Evolutionary conservation across 2,329 filamentous ascomycete genomes (phyloP).

Genomic region (Ramularia collo-cygni): DNA sequence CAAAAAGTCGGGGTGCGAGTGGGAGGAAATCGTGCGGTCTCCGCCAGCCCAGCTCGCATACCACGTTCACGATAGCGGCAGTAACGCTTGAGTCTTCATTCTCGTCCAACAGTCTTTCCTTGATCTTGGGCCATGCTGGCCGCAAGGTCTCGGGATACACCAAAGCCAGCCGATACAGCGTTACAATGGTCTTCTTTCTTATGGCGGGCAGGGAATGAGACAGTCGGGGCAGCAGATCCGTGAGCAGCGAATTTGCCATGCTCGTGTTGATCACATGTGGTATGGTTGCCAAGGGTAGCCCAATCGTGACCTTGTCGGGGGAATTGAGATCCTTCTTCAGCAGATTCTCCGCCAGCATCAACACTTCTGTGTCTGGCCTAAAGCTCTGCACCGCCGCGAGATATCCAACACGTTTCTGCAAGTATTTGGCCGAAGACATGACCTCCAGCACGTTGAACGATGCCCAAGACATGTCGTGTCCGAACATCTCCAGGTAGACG

Average conservation of each 20-base stretch:
- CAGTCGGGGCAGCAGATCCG: slow-evolving; percentile 78
- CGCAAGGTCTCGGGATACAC: slow-evolving; percentile 95
- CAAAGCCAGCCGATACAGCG: slow-evolving; percentile 82
- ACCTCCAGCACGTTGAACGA: slow-evolving; percentile 97
- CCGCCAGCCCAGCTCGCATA: slow-evolving; percentile 92
- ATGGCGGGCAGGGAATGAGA: slow-evolving; percentile 79
- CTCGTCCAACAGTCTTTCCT: slow-evolving; percentile 85
- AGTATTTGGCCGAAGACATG: slow-evolving; percentile 92
- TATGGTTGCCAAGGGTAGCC: slow-evolving; percentile 80
- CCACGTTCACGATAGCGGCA: slow-evolving; percentile 90
- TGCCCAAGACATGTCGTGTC: slow-evolving; percentile 99
- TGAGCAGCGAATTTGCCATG: slow-evolving; percentile 79
- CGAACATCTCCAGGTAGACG: slow-evolving; percentile 97
- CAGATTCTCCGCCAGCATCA: slow-evolving; percentile 95
- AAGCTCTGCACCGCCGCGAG: slow-evolving; percentile 94
- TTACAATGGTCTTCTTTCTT: slow-evolving; percentile 93
- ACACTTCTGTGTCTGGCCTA: slow-evolving; percentile 85
- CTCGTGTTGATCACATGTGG: slow-evolving; percentile 92
- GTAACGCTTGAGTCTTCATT: slow-evolving; percentile 88
- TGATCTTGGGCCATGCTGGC: slow-evolving; percentile 94
- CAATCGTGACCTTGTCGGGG: slow-evolving; percentile 67
- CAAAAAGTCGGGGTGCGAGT: slow-evolving; percentile 83
- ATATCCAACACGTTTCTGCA: slow-evolving; percentile 93
- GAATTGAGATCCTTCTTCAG: slow-evolving; percentile 87
- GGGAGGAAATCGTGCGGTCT: slow-evolving; percentile 90